Evolutionary conservation across 805 yeast genomes (phyloP).

Genomic region (Yarrowia hollandica): DNA sequence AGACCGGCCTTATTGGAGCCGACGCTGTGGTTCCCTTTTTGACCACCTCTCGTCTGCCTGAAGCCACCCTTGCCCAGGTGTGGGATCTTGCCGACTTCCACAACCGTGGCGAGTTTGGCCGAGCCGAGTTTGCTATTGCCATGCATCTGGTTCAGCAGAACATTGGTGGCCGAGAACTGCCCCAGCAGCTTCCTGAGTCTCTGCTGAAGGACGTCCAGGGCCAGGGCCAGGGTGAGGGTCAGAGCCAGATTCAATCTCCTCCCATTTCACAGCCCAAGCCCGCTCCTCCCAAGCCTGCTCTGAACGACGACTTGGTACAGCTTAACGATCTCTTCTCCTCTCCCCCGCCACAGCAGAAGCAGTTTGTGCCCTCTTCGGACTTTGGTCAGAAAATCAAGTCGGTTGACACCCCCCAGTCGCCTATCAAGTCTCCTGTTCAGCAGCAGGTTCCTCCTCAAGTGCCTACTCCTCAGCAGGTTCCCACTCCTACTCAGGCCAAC

Average conservation of each 20-base stretch:
- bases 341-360: slow-evolving; percentile 38
- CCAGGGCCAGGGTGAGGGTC: slow-evolving; percentile 28
- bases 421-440: slow-evolving; percentile 32
- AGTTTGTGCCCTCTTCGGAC: slow-evolving; percentile 76
- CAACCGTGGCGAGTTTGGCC: slow-evolving; percentile 77
- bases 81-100: slow-evolving; percentile 96
- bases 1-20: slow-evolving; percentile 65
- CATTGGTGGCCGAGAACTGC: slow-evolving; percentile 74
- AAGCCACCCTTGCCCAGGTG: slow-evolving; percentile 78
- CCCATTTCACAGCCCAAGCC: slow-evolving; percentile 24
- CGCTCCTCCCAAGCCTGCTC: slow-evolving; percentile 31
- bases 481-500: slow-evolving; percentile 32
- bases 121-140: slow-evolving; percentile 86
- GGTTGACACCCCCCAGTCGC: slow-evolving; percentile 16
- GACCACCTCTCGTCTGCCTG: slow-evolving; percentile 81
- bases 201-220: slow-evolving; percentile 43
- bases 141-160: slow-evolving; percentile 88
- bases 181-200: slow-evolving; percentile 71
- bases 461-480: slow-evolving; percentile 35
- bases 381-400: slow-evolving; percentile 64
- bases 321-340: slow-evolving; percentile 56
- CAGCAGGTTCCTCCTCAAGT: slow-evolving; percentile 9
- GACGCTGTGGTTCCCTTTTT: slow-evolving; percentile 84
- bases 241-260: slow-evolving; percentile 4
- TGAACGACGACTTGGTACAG: slow-evolving; percentile 44